Base-by-base conservation (phyloP, 169 alveolate species). In the Neospora caninum region DNA sequence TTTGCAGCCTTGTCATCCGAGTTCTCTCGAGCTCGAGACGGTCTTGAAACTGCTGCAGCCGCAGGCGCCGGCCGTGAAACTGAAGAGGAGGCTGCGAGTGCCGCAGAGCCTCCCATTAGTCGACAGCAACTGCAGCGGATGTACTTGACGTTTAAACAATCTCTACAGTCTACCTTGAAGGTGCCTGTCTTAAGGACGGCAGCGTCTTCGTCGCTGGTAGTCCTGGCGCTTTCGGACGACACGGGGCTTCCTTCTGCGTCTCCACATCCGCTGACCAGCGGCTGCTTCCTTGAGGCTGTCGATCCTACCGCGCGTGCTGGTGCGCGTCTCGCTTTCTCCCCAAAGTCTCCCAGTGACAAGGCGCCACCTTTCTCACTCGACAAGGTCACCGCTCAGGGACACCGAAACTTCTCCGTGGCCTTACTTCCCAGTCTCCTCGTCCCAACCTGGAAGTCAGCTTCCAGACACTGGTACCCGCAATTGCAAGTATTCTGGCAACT, bases 51-150 rank as follows among this genome's bases (percentile, higher is more conserved):
- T 39, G 53, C 38, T 39, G 64, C 89, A 43, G 92, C 82, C 22
- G 78, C 88, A 41, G 45, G 80, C 53, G 6, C 69, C 29, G 34
- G 64, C 36, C 58, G 36, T 41, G 38, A 53, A 29, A 78, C 36
- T 82, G 53, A 49, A 70, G 39, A 91, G 83, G 88, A 42, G 58
- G 92, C 58, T 39, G 88, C 70, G 42, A 25, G 29, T 39, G 34
- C 43, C 92, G 58, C 22, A 29, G 43, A 45, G 43, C 64, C 38
- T 34, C 88, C 91, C 49, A 36, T 54, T 22, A 87, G 92, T 25
- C 91, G 93, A 89, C 95, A 93, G 93, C 95, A 93, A 67, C 80
- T 93, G 91, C 95, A 87, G 41, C 82, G 95, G 27, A 82, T 82
- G 89, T 82, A 82, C 64, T 39, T 38, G 69, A 82, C 67, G 18